Conservation (phyloP, 352 stramenopile species). For the Pythium aristosporum region DNA sequence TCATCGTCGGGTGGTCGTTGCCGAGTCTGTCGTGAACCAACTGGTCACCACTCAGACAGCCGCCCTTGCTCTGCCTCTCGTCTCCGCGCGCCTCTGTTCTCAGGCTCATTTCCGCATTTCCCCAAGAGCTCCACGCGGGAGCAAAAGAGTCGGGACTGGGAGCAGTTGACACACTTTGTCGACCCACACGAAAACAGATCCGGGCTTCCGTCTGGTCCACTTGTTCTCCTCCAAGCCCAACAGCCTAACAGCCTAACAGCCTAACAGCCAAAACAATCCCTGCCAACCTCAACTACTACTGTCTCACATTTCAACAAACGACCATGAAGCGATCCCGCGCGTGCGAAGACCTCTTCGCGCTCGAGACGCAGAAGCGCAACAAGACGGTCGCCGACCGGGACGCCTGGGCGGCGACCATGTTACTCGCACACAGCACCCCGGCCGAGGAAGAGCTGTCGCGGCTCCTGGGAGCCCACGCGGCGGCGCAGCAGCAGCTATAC, state of each 20-base stretch:
- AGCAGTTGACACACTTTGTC: neutral
- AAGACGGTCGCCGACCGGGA: conserved; percentile 17
- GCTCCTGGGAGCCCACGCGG: conserved; percentile 18
- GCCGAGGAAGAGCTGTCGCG: conserved; percentile 23
- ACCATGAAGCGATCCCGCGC: conserved; percentile 69
- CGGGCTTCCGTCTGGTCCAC: too few relatives aligned
- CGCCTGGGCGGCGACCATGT: conserved; percentile 5
- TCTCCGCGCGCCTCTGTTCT: conserved; percentile 7
- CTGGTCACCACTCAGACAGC: neutral
- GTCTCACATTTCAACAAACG: too few relatives aligned
- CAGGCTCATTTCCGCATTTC: conserved; percentile 25
- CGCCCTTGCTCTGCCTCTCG: too few relatives aligned
- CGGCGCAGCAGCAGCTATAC: conserved; percentile 2
- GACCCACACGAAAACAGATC: neutral
- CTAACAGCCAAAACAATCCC: neutral
- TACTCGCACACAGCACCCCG: conserved; percentile 15
- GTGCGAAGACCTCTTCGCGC: conserved; percentile 62
- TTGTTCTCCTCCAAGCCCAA: neutral
- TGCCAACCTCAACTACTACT: neutral
- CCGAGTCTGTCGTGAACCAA: conserved; percentile 21
- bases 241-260: neutral
- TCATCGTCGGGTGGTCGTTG: conserved; percentile 6
- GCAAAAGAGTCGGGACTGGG: too few relatives aligned
- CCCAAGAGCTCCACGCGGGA: neutral
- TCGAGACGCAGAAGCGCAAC: conserved; percentile 41